Conservation (phyloP, 2,329 filamentous ascomycete genomes). For the Emmonsiellopsis sp. region DNA sequence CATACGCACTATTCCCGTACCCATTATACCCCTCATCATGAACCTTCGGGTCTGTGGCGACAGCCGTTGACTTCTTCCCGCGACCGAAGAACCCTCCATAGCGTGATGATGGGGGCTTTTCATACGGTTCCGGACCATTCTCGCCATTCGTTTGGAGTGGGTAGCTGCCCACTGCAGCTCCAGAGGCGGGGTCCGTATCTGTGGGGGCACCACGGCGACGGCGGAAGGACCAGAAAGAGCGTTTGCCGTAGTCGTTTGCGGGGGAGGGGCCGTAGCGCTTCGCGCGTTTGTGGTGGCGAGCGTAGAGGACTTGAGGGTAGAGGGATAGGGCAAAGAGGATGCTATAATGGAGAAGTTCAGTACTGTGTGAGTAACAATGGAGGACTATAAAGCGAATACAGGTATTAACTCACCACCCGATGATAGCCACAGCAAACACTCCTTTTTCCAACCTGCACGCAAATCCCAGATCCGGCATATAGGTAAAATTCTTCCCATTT, state of each 20-base stretch:
- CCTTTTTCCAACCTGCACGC: conserved; percentile 71
- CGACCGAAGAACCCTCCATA: conserved; percentile 5
- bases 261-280: conserved; percentile 61
- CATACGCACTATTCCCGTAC: not conserved
- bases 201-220: conserved; percentile 7
- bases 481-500: conserved; percentile 12
- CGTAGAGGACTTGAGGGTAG: conserved; percentile 57
- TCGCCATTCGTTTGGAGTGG: conserved; percentile 3
- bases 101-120: conserved; percentile 5
- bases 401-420: conserved; percentile 53
- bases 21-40: not conserved
- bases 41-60: not conserved
- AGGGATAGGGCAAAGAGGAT: conserved; percentile 68
- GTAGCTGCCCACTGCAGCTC: conserved; percentile 3
- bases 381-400: not conserved
- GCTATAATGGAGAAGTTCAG: conserved; percentile 28
- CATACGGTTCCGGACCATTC: not conserved
- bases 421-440: conserved; percentile 66
- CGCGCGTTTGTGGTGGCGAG: conserved; percentile 63
- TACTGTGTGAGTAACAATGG: no score
- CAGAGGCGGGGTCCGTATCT: not conserved
- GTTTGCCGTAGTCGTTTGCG: conserved; percentile 48
- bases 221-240: conserved; percentile 5
- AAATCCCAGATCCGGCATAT: conserved; percentile 36
- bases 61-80: not conserved